These are phyloP conservation scores for Aureobasidium namibiae DNA, from an alignment of 2,329 filamentous ascomycete species.

Conservation along the genomic window DNA sequence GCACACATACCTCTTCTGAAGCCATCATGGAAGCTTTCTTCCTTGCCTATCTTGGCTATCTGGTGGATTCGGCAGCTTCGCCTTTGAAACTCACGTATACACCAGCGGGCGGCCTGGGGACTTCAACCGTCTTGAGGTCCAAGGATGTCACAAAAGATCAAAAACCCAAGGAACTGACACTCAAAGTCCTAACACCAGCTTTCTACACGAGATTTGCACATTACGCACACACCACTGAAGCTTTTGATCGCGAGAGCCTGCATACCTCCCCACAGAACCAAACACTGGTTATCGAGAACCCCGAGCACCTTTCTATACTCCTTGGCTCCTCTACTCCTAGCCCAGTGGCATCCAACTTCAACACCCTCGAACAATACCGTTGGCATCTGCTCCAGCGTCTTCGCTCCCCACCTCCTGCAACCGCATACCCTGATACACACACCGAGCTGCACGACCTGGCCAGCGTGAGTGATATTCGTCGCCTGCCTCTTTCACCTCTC, in stretches of 20 bases:
- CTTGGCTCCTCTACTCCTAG: slow-evolving; percentile 19
- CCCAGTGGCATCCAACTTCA: background rate
- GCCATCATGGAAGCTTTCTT: slow-evolving; percentile 32
- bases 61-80: slow-evolving; percentile 41
- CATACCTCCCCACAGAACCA: slow-evolving; percentile 45
- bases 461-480: slow-evolving; percentile 29
- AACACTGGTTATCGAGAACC: slow-evolving; percentile 50
- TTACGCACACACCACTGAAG: slow-evolving; percentile 55
- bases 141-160: slow-evolving; percentile 23
- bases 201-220: slow-evolving; percentile 61
- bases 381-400: slow-evolving; percentile 31
- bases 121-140: background rate
- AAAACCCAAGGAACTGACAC: slow-evolving; percentile 37
- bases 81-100: slow-evolving; percentile 47
- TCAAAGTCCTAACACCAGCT: slow-evolving; percentile 53
- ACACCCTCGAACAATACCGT: slow-evolving; percentile 16
- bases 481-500: slow-evolving; percentile 30
- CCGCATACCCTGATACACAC: slow-evolving; percentile 27
- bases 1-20: slow-evolving; percentile 46
- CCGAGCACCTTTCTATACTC: slow-evolving; percentile 42
- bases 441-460: slow-evolving; percentile 11
- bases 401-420: slow-evolving; percentile 32
- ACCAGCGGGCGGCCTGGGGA: slow-evolving; percentile 30
- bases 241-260: slow-evolving; percentile 51
- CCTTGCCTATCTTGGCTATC: slow-evolving; percentile 31